Evolutionary conservation across 208 protist species (phyloP).

Genomic region (Trypanosoma mega): DNA sequence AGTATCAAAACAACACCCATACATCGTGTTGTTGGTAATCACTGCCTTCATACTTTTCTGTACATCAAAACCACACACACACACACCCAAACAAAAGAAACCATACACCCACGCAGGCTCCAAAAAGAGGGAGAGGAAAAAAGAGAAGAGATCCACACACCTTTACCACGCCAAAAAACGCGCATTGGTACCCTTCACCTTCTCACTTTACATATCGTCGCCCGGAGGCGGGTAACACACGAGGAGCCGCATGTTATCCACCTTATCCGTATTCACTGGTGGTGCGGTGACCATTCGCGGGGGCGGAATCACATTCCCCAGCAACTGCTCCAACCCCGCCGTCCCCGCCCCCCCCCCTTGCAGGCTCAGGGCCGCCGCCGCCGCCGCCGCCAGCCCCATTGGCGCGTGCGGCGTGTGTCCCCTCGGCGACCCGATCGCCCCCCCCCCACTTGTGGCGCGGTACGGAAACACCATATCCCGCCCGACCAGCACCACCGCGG

Average conservation of each 20-base stretch:
- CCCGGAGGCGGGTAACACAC: slow-evolving; percentile 21
- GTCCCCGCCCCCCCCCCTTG: neutral
- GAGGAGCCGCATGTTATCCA: slow-evolving; percentile 25
- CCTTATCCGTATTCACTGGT: slow-evolving; percentile 25
- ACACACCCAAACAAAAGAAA: too few species aligned
- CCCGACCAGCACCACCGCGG: slow-evolving; percentile 44
- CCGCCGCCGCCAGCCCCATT: neutral
- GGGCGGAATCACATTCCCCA: slow-evolving; percentile 12
- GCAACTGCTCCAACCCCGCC: slow-evolving; percentile 23
- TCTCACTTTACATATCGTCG: neutral
- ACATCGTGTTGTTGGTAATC: too few species aligned
- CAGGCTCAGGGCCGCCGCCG: neutral
- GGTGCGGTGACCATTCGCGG: slow-evolving; percentile 14
- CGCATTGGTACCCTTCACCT: neutral
- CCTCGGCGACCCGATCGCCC: neutral
- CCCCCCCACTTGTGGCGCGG: slow-evolving; percentile 15
- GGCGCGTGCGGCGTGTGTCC: neutral
- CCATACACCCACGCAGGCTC: too few species aligned
- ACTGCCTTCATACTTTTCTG: too few species aligned
- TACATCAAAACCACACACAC: too few species aligned
- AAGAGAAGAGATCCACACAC: too few species aligned
- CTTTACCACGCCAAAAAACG: too few species aligned
- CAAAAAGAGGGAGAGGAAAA: too few species aligned
- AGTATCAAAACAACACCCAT: too few species aligned
- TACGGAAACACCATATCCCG: slow-evolving; percentile 75